Percentiles rank a stretch among this genome's conserved stretches.
Conservation (phyloP, 352 stramenopile genomes). For the Blastocystis sp. region DNA sequence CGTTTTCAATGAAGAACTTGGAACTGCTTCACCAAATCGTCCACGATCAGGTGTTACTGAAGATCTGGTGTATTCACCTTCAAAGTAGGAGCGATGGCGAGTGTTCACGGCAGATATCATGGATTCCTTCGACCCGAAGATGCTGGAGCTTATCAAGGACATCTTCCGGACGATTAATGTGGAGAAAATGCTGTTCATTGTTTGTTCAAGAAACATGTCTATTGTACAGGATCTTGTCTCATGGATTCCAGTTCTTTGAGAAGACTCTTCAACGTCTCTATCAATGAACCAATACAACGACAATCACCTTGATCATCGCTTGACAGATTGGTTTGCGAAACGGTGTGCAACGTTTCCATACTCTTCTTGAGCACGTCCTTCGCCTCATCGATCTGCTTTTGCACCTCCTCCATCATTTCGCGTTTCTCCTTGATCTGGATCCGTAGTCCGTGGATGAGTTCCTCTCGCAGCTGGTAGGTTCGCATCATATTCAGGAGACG, state of each 20-base stretch:
- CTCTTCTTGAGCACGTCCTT: background rate
- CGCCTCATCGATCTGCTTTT: background rate
- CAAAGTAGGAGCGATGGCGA: background rate
- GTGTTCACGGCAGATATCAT: background rate
- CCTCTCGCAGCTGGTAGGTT: slow-evolving; percentile 25
- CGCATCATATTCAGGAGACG: slow-evolving; percentile 24
- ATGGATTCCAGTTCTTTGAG: background rate
- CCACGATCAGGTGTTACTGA: slow-evolving; percentile 30
- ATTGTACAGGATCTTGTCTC: too few relatives aligned
- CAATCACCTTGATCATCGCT: too few relatives aligned
- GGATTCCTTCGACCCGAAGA: background rate
- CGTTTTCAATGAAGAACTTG: slow-evolving; percentile 37
- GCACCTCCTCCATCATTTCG: background rate
- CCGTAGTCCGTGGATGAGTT: slow-evolving; percentile 12
- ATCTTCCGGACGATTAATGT: slow-evolving; percentile 30
- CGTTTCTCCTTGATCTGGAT: slow-evolving; percentile 23
- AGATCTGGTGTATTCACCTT: slow-evolving; percentile 37
- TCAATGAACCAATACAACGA: too few relatives aligned
- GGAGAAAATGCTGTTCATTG: background rate
- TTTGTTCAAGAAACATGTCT: slow-evolving; percentile 40
- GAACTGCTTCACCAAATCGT: slow-evolving; percentile 36
- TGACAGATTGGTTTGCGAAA: background rate
- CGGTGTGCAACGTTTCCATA: background rate
- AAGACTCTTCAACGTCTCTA: background rate
- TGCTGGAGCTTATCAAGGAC: slow-evolving; percentile 39